Evolutionary conservation across 1,284 basidiomycete species (phyloP).

Genomic region (Leucoagaricus sp.): DNA sequence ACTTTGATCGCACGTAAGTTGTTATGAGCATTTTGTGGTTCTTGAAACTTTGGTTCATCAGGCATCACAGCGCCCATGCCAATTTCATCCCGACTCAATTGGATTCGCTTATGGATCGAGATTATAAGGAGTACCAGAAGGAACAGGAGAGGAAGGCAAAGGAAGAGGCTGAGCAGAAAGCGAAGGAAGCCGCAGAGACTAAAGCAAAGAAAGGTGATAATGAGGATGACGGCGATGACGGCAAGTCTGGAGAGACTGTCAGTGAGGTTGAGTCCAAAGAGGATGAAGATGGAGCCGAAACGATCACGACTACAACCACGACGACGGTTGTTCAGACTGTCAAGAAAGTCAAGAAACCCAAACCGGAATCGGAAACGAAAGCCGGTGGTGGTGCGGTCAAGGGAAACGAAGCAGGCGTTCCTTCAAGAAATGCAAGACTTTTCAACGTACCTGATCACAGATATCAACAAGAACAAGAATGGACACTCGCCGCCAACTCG

Average conservation of each 20-base stretch:
- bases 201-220: background rate
- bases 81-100: constrained; percentile 25
- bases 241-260: constrained; percentile 1
- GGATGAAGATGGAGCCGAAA: constrained; percentile 18
- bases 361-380: background rate
- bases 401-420: background rate
- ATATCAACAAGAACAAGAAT: constrained; percentile 12
- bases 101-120: constrained; percentile 25
- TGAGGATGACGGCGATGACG: background rate
- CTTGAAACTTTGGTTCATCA: constrained; percentile 3
- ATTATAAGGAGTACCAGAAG: constrained; percentile 29
- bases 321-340: constrained; percentile 20
- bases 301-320: constrained; percentile 23
- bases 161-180: constrained; percentile 20
- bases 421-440: background rate
- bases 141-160: constrained; percentile 22
- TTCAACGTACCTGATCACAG: constrained; percentile 5
- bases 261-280: constrained; percentile 11
- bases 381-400: background rate
- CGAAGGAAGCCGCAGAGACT: constrained; percentile 10
- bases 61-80: constrained; percentile 20
- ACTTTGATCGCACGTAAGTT: constrained; percentile 29
- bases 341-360: constrained; percentile 20
- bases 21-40: background rate
- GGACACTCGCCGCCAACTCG: constrained; percentile 19